These are phyloP conservation scores for Aureobasidium sp. DNA, from an alignment of 2,329 filamentous ascomycete genomes.

Conservation along the genomic window DNA sequence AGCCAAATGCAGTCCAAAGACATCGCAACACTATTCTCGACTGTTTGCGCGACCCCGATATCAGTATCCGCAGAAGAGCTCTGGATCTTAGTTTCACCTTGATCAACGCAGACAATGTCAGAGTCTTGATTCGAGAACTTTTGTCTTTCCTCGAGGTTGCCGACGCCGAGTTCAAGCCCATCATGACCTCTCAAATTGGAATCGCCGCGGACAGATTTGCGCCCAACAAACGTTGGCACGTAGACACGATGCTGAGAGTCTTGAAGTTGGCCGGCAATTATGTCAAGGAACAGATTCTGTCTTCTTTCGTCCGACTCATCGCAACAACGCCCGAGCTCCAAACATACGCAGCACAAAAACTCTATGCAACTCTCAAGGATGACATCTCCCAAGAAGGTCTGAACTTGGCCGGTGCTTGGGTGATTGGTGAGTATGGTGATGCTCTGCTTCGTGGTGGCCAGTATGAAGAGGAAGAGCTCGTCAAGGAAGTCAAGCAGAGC, in stretches of 20 bases:
- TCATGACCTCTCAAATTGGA: constrained; percentile 97
- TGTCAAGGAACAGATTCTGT: constrained; percentile 95
- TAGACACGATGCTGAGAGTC: constrained; percentile 94
- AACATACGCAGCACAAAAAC: constrained; percentile 91
- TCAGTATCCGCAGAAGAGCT: constrained; percentile 92
- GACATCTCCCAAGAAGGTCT: constrained; percentile 97
- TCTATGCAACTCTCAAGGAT: constrained; percentile 84
- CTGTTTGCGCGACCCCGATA: constrained; percentile 92
- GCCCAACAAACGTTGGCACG: constrained; percentile 96
- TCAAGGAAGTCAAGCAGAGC: constrained; percentile 72
- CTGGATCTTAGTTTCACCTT: constrained; percentile 95
- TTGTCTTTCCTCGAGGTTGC: constrained; percentile 94
- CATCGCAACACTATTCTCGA: constrained; percentile 97
- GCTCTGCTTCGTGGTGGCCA: constrained; percentile 79
- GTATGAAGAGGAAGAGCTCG: constrained; percentile 89
- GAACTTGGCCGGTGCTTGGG: constrained; percentile 90
- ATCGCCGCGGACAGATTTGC: constrained; percentile 94
- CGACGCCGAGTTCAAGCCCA: constrained; percentile 97
- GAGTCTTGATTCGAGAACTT: constrained; percentile 85
- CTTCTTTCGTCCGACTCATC: constrained; percentile 91
- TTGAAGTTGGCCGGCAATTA: constrained; percentile 91
- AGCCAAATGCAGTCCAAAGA: constrained; percentile 93
- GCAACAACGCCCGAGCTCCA: constrained; percentile 91
- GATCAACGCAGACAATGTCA: constrained; percentile 94
- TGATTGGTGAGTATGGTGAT: constrained; percentile 95